These are phyloP conservation scores for Pythium oligandrum DNA, from an alignment of 352 stramenopile species.

Conservation along the genomic window DNA sequence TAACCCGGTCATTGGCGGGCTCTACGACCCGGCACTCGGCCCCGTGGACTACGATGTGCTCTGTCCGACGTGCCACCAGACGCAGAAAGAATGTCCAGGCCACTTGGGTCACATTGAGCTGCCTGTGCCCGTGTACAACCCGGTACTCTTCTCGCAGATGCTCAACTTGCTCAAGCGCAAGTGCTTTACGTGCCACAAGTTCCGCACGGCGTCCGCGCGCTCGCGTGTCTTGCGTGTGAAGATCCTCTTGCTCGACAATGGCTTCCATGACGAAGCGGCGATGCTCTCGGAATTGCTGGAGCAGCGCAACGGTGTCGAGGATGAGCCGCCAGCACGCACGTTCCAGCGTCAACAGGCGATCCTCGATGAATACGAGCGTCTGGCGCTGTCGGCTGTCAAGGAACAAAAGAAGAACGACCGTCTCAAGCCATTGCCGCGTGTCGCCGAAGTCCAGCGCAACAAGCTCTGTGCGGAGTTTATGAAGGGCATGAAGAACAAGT, in stretches of 20 bases:
- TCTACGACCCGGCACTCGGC: conserved; percentile 96
- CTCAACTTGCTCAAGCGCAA: conserved; percentile 96
- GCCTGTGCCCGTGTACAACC: conserved; percentile 97
- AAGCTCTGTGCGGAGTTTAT: conserved; percentile 90
- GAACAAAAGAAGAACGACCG: conserved; percentile 19
- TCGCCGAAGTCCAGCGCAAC: conserved; percentile 70
- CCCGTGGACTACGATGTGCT: conserved; percentile 89
- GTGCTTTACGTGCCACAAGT: conserved; percentile 99
- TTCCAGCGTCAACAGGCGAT: conserved; percentile 83
- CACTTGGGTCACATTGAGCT: conserved; percentile 99
- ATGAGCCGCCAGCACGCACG: conserved; percentile 64
- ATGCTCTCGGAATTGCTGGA: conserved; percentile 78
- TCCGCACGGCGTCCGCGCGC: conserved; percentile 73
- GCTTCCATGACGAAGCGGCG: conserved; percentile 76
- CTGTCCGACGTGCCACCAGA: conserved; percentile 96
- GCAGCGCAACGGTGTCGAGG: conserved; percentile 82
- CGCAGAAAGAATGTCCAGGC: conserved; percentile 94
- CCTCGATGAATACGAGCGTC: conserved; percentile 86
- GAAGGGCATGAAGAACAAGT: conserved; percentile 90
- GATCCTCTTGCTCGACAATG: conserved; percentile 89
- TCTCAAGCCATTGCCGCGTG: conserved; percentile 48
- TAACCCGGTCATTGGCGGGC: conserved; percentile 92
- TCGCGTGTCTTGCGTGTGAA: conserved; percentile 87
- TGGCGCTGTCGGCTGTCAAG: conserved; percentile 56
- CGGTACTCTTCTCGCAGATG: conserved; percentile 94